Conservation (phyloP, 202 grass and related monocot genomes). For the Zoysia matrella region DNA sequence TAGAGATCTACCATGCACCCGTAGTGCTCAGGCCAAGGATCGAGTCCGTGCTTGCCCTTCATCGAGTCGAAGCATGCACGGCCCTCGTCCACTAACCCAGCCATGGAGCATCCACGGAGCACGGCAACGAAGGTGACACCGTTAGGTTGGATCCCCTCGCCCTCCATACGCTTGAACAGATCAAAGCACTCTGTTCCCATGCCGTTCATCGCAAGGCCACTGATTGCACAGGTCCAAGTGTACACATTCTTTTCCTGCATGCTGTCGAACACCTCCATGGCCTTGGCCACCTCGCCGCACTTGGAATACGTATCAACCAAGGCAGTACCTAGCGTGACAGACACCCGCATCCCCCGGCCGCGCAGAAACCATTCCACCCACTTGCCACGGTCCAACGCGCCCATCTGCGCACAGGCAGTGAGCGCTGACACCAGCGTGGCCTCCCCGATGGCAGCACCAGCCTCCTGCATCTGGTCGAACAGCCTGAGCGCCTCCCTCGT, state of each 20-base stretch:
- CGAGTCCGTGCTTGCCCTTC: constrained; percentile 40
- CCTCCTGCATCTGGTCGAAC: constrained; percentile 64
- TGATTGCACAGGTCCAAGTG: constrained; percentile 64
- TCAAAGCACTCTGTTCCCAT: constrained; percentile 62
- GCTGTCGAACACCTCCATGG: constrained; percentile 62
- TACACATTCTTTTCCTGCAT: constrained; percentile 69
- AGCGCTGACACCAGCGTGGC: constrained; percentile 69
- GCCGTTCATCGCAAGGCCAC: constrained; percentile 63
- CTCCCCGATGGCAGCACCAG: constrained; percentile 49
- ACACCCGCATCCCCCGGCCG: constrained; percentile 51
- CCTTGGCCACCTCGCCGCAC: constrained; percentile 43
- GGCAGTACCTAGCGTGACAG: constrained; percentile 69
- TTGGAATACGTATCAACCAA: constrained; percentile 77
- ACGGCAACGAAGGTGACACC: constrained; percentile 71
- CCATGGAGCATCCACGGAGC: constrained; percentile 69
- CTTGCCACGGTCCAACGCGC: constrained; percentile 68
- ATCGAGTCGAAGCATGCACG: constrained; percentile 61
- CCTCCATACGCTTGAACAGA: constrained; percentile 74
- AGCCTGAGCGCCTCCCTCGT: constrained; percentile 57
- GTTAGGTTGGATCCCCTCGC: constrained; percentile 51
- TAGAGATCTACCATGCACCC: constrained; percentile 73
- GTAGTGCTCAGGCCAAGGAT: constrained; percentile 67
- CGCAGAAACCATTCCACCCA: constrained; percentile 55
- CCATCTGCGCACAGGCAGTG: constrained; percentile 64
- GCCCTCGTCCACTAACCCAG: constrained; percentile 67